A percentile compares a stretch with the other conserved stretches of the same genome.
Evolutionary conservation across 1,284 basidiomycete species (phyloP).

Genomic region (Cryptococcus jaspeensis): DNA sequence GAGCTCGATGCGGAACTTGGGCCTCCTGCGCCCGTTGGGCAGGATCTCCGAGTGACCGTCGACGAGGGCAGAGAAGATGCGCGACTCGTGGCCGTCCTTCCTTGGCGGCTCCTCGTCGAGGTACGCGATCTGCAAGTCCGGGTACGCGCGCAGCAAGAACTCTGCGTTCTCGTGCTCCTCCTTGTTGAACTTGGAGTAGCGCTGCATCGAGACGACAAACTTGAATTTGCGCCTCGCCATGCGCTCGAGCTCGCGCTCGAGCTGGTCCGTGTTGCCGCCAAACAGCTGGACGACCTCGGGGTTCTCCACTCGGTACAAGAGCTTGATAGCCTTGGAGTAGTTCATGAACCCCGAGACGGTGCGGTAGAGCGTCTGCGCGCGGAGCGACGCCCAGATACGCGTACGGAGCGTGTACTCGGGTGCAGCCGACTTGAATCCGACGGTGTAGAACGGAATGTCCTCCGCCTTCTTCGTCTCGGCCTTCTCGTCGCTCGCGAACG

Average conservation of each 20-base stretch:
- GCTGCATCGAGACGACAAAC: slow-evolving; percentile 99
- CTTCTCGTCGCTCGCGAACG: slow-evolving; percentile 80
- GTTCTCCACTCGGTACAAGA: slow-evolving; percentile 99
- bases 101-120: slow-evolving; percentile 91
- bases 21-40: slow-evolving; percentile 80
- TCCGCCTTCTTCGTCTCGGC: slow-evolving; percentile 73
- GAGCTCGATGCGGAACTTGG: slow-evolving; percentile 98
- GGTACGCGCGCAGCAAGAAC: slow-evolving; percentile 96
- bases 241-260: slow-evolving; percentile 94
- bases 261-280: slow-evolving; percentile 94
- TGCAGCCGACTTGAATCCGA: slow-evolving; percentile 98
- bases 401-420: slow-evolving; percentile 98
- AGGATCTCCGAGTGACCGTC: slow-evolving; percentile 97
- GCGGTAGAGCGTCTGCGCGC: slow-evolving; percentile 96
- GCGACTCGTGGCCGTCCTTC: slow-evolving; percentile 92
- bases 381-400: slow-evolving; percentile 97
- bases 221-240: slow-evolving; percentile 99
- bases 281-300: slow-evolving; percentile 97
- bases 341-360: slow-evolving; percentile 99
- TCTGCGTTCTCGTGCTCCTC: slow-evolving; percentile 99
- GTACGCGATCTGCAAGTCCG: slow-evolving; percentile 97
- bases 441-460: slow-evolving; percentile 97
- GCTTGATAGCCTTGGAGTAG: slow-evolving; percentile 98
- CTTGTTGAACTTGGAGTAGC: slow-evolving; percentile 99
- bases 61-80: slow-evolving; percentile 93